A percentile compares a stretch with the other conserved stretches of the same genome.
These are phyloP conservation scores for Solanum hybrid DNA, from an alignment of 305 asterid genomes.

Conservation along the genomic window DNA sequence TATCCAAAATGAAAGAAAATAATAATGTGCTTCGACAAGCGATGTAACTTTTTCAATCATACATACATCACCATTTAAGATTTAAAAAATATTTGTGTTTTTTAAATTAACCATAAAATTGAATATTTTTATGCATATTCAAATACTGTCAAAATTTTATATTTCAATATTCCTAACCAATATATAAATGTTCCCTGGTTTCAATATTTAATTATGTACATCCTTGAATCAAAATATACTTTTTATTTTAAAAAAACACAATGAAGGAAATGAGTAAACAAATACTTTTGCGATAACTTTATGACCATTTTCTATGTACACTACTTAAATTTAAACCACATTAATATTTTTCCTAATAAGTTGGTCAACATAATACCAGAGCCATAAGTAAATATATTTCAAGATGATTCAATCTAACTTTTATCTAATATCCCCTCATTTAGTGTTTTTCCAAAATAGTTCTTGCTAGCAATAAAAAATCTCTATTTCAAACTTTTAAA, in stretches of 20 bases:
- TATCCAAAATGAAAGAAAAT: not conserved
- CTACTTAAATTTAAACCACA: not conserved
- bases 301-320: not conserved
- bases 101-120: not conserved
- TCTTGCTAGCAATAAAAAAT: not conserved
- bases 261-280: not conserved
- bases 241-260: not conserved
- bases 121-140: not conserved
- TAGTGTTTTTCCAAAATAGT: not conserved
- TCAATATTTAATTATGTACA: not conserved
- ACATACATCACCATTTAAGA: not conserved
- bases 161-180: not conserved
- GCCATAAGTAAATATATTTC: not conserved
- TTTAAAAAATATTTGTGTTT: not conserved
- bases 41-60: not conserved
- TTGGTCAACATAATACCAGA: not conserved
- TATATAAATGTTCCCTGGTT: not conserved
- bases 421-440: not conserved
- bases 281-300: not conserved
- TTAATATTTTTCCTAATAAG: not conserved
- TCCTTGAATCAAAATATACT: not conserved
- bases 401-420: not conserved
- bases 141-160: not conserved
- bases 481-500: not conserved
- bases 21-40: not conserved